Evolutionary conservation across 441 rosid species (phyloP).

Genomic region (Populus hybrid): DNA sequence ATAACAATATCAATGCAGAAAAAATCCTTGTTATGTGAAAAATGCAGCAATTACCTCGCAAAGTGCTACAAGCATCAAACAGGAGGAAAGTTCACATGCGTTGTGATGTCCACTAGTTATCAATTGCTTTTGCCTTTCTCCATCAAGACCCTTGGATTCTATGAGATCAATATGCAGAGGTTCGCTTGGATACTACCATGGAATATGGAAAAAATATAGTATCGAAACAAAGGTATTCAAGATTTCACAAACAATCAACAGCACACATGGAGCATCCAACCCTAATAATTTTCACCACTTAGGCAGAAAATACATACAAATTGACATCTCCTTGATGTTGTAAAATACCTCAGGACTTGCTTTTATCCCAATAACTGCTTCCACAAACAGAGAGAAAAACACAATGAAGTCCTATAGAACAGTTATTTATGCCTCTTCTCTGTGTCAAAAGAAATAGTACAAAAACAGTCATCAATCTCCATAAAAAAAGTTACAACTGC

Average conservation of each 20-base stretch:
- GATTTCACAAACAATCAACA: neutral
- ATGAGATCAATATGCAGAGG: slow-evolving; percentile 54
- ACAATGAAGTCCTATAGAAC: neutral
- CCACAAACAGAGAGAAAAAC: slow-evolving; percentile 67
- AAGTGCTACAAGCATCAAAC: slow-evolving; percentile 74
- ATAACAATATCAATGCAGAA: neutral
- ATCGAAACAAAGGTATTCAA: neutral
- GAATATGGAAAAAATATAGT: slow-evolving; percentile 15
- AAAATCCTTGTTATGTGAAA: neutral
- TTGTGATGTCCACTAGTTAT: slow-evolving; percentile 45
- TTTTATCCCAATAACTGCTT: slow-evolving; percentile 61
- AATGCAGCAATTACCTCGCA: slow-evolving; percentile 61
- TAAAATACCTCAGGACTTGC: slow-evolving; percentile 52
- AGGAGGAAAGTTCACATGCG: slow-evolving; percentile 60
- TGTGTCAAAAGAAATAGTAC: neutral
- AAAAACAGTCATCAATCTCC: neutral
- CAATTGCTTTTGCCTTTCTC: slow-evolving; percentile 56
- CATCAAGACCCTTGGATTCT: slow-evolving; percentile 88
- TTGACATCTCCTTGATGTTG: neutral
- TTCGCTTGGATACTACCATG: slow-evolving; percentile 63
- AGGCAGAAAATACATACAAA: neutral
- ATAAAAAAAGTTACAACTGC: neutral
- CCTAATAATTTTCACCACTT: neutral
- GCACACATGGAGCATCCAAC: neutral
- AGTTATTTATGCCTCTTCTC: neutral